Base-by-base conservation (phyloP, 2,329 filamentous ascomycete species). In the Ophioceras dolichostomum region DNA sequence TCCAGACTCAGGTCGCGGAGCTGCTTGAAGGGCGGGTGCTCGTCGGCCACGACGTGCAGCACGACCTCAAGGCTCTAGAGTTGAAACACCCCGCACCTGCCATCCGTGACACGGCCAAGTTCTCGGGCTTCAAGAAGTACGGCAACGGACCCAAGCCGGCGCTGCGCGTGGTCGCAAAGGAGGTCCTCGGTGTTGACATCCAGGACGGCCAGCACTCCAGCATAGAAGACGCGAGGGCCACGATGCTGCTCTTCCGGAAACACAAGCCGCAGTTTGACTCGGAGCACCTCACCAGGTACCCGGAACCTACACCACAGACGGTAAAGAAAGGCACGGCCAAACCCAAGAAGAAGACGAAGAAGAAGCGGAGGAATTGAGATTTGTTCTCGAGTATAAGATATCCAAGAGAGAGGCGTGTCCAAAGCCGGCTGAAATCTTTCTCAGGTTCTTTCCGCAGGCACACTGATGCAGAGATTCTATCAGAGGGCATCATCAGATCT, bases 231-330 rank as follows among this genome's bases (percentile, higher is more conserved):
- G 91, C 91, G 2, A 68, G 86, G 46, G 86, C 84, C 5, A 80
- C 87, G 1, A 96, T 98, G 87, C 62, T 89, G 39, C 62, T 98
- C 30, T 96, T 94, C 52, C 71, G 83, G 43, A 74, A 76, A 46
- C 76, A 87, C 55, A 96, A 95, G 61, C 68, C 78, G 14, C 82
- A 70, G 1, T 95, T 98, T 53, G 91, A 96, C 53, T 65, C 76
- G 40, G 85, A 94, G 54, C 76, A 86, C 55, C 64, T 78, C 39
- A 79, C 76, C 56, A 75, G 72, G 40, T 91, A 73, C 55, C 65
- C 70, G 4, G 47, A 60, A 45, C n/a, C 28, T n/a, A 18, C 12
- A 3, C 20, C 32, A 41, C 41, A 46, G 36, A 39, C 36, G 17
- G 29, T 42, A 36, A 41, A 14, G 48, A 60, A 41, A 49, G 41